Evolutionary conservation across 306 rosid species (phyloP).

Genomic region (Malus sylvestris): DNA sequence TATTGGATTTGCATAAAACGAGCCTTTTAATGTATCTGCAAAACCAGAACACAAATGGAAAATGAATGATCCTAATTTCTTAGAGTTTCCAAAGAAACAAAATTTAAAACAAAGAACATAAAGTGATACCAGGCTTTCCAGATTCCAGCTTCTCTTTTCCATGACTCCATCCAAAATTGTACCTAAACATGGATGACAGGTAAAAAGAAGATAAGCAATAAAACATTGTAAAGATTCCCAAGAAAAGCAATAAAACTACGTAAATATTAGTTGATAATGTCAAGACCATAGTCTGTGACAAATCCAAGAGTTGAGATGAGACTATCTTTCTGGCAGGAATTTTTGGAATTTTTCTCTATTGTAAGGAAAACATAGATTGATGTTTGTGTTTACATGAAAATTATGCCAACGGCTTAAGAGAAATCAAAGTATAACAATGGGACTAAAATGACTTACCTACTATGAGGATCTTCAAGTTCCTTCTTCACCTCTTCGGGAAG

Average conservation of each 20-base stretch:
- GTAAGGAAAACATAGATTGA: background rate
- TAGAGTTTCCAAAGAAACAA: background rate
- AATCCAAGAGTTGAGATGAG: background rate
- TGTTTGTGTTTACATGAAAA: background rate
- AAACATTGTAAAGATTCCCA: background rate
- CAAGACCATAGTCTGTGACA: background rate
- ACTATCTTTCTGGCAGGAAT: background rate
- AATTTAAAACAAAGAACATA: background rate
- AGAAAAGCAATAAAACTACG: background rate
- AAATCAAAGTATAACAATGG: background rate
- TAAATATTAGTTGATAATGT: background rate
- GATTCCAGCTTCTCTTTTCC: no score
- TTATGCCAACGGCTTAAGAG: background rate
- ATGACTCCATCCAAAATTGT: constrained; percentile 59
- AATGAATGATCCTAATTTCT: background rate
- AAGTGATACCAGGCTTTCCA: no score
- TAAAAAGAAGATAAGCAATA: constrained; percentile 11
- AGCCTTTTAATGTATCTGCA: constrained; percentile 83
- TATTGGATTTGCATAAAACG: constrained; percentile 89
- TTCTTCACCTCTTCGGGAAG: constrained; percentile 69
- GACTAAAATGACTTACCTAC: constrained; percentile 48
- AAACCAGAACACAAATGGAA: background rate
- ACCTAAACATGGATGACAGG: constrained; percentile 40
- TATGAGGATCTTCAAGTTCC: constrained; percentile 74
- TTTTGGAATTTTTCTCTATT: background rate